phyloP scores from a whole-genome alignment of 495 filamentous ascomycete genomes.

The Sabuloglossum arenarium region DNA sequence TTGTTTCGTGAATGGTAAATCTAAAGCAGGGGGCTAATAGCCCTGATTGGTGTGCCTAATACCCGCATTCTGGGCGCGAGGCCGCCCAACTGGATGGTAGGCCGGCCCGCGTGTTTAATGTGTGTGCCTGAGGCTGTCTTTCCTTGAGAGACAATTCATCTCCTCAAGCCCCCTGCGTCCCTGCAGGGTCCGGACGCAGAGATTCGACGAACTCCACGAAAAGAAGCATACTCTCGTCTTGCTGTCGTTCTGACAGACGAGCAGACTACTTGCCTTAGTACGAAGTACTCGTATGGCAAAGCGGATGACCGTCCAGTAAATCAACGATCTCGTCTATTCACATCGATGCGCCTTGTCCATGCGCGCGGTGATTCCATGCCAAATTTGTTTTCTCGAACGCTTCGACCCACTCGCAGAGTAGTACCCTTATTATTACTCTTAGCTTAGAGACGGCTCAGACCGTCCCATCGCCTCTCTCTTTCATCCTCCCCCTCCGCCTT shows the following conservation, averaged over 20 bases:
- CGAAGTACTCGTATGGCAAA: background rate
- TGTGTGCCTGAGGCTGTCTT: background rate
- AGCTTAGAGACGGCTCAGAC: background rate
- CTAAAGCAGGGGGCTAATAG: background rate
- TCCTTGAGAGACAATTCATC: background rate
- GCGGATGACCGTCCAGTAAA: background rate
- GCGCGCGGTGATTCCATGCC: background rate
- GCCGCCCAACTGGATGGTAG: background rate
- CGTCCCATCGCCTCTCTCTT: background rate
- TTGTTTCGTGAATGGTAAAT: background rate
- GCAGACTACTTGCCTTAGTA: too few relatives aligned
- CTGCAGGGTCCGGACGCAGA: background rate
- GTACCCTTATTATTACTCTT: background rate
- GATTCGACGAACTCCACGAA: background rate
- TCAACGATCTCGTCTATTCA: background rate
- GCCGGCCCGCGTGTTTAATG: background rate
- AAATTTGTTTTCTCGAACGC: conserved; percentile 2
- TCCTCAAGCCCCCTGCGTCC: background rate
- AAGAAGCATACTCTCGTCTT: too few relatives aligned
- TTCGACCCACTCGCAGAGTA: background rate
- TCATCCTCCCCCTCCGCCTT: background rate
- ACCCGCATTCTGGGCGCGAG: background rate
- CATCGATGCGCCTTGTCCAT: background rate
- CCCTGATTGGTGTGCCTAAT: background rate
- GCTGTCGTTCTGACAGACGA: background rate